phyloP scores from a whole-genome alignment of 345 rosid species.

The Populus davidiana region DNA sequence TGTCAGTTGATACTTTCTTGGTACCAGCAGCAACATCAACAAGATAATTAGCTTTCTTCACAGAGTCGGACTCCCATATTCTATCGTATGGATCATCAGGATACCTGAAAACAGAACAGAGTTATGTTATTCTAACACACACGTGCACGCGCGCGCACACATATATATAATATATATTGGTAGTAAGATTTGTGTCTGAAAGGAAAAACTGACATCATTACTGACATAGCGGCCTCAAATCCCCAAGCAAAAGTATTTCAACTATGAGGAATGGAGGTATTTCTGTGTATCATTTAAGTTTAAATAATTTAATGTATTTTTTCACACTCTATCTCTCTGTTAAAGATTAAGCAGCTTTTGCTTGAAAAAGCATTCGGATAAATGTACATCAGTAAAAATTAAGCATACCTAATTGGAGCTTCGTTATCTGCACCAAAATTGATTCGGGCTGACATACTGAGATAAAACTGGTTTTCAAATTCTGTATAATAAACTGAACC shows the following conservation, averaged over 20 bases:
- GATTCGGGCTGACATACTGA: slow-evolving; percentile 79
- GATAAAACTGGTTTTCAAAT: slow-evolving; percentile 63
- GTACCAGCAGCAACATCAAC: slow-evolving; percentile 98
- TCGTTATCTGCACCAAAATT: slow-evolving; percentile 91
- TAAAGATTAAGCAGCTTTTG: neutral
- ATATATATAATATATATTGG: neutral
- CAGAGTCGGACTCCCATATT: slow-evolving; percentile 86
- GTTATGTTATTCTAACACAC: neutral
- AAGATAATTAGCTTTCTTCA: slow-evolving; percentile 78
- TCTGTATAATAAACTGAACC: slow-evolving; percentile 74
- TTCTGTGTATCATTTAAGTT: neutral
- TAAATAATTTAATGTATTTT: neutral
- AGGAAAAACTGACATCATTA: slow-evolving; percentile 1
- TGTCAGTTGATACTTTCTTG: slow-evolving; percentile 55
- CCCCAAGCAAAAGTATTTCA: slow-evolving; percentile 1
- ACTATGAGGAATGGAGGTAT: neutral
- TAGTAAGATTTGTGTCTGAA: neutral
- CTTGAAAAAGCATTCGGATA: slow-evolving; percentile 9
- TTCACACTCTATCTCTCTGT: neutral
- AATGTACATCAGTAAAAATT: neutral
- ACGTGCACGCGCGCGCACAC: fast-evolving
- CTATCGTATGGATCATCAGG: slow-evolving; percentile 97
- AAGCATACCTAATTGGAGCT: slow-evolving; percentile 68
- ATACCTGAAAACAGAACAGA: slow-evolving; percentile 47
- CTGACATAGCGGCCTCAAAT: neutral